Evolutionary conservation across 108 stramenopile species (phyloP).

Genomic region (Schizochytrium sp.): DNA sequence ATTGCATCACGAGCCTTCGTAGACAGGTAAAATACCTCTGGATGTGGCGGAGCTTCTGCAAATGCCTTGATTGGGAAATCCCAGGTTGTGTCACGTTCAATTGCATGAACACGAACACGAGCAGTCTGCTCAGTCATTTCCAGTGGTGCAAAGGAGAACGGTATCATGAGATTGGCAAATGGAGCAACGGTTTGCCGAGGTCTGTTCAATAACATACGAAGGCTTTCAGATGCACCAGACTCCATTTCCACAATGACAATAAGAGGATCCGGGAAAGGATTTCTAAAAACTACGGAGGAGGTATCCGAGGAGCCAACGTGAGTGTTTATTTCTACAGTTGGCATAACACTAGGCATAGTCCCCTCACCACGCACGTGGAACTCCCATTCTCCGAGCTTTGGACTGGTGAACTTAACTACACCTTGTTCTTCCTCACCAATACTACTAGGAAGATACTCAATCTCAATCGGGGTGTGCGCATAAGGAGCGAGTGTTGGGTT

Average conservation of each 20-base stretch:
- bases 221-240: neutral
- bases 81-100: conserved; percentile 68
- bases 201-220: conserved; percentile 67
- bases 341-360: conserved; percentile 69
- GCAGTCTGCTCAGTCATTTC: conserved; percentile 70
- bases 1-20: conserved; percentile 68
- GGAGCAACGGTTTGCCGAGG: conserved; percentile 66
- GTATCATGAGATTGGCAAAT: conserved; percentile 68
- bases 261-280: conserved; percentile 75
- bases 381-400: conserved; percentile 71
- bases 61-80: conserved; percentile 69
- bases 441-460: conserved; percentile 71
- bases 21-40: conserved; percentile 54
- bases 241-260: conserved; percentile 67
- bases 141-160: conserved; percentile 70
- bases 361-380: conserved; percentile 72
- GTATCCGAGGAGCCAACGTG: conserved; percentile 32
- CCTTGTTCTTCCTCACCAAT: conserved; percentile 64
- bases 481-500: conserved; percentile 68
- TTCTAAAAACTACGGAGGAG: conserved; percentile 71
- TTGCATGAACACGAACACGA: conserved; percentile 64
- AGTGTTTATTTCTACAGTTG: conserved; percentile 60
- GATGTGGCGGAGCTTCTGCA: conserved; percentile 69
- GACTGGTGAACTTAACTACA: conserved; percentile 63
- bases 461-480: conserved; percentile 44